Percentiles rank a stretch among this genome's conserved stretches.
Conservation (phyloP, 2,329 filamentous ascomycete genomes). For the Bertia moriformis region DNA sequence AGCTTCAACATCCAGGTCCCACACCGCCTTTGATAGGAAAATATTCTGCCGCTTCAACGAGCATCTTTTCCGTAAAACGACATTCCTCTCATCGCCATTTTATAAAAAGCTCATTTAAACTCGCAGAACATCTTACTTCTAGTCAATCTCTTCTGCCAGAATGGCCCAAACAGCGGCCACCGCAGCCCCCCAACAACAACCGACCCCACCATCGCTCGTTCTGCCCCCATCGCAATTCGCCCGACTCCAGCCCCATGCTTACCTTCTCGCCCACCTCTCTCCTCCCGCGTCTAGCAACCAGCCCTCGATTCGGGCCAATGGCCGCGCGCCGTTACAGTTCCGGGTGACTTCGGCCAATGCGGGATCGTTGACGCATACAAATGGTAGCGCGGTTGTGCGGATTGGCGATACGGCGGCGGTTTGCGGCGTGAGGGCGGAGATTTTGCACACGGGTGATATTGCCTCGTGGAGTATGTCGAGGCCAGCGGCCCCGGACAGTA, state of each 20-base stretch:
- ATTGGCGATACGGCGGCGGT: conserved; percentile 87
- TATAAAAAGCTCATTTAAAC: too few relatives aligned
- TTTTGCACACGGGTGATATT: conserved; percentile 62
- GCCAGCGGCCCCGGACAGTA: neutral
- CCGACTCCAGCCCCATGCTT: conserved; percentile 76
- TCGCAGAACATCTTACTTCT: too few relatives aligned
- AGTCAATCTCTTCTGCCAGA: too few relatives aligned
- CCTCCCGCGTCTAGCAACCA: conserved; percentile 29
- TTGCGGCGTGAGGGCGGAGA: conserved; percentile 78
- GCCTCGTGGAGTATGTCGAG: conserved; percentile 1
- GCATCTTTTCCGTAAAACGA: too few relatives aligned
- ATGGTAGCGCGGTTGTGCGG: conserved; percentile 79
- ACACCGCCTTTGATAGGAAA: too few relatives aligned
- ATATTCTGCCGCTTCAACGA: too few relatives aligned
- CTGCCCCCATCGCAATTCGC: conserved; percentile 59
- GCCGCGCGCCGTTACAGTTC: conserved; percentile 55
- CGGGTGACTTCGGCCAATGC: conserved; percentile 66
- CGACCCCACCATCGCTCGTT: conserved; percentile 25
- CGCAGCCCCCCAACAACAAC: neutral
- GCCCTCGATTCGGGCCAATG: conserved; percentile 62
- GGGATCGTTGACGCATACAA: conserved; percentile 72
- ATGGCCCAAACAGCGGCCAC: neutral
- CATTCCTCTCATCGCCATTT: too few relatives aligned
- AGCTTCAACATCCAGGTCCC: too few relatives aligned
- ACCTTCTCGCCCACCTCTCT: conserved; percentile 76